A percentile compares a stretch with the other conserved stretches of the same genome.
phyloP scores from a whole-genome alignment of 31 red algal genomes.

The Porphyra umbilicalis region DNA sequence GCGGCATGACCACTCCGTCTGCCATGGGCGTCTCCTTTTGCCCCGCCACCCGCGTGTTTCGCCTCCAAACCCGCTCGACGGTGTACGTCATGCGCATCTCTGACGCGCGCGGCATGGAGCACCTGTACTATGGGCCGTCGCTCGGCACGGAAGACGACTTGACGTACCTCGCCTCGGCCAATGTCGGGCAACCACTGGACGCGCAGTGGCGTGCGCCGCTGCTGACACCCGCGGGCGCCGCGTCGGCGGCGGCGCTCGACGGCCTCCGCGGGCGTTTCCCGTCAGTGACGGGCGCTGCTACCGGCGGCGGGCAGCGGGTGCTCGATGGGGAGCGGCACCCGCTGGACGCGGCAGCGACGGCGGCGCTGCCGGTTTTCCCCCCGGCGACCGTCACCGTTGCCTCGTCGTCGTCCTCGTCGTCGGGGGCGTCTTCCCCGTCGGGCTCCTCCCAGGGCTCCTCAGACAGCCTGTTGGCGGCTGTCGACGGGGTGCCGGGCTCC shows the following conservation, averaged over 20 bases:
- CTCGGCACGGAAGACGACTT: conserved; percentile 21
- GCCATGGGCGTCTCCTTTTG: conserved; percentile 25
- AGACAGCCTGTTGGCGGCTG: background rate
- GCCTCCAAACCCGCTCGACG: conserved; percentile 1
- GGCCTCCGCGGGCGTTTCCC: background rate
- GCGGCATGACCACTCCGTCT: background rate
- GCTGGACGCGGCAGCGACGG: background rate
- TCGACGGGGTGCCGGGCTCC: background rate
- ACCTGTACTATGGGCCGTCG: conserved; percentile 24
- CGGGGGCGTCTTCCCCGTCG: background rate
- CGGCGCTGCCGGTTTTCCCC: background rate
- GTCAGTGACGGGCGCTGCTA: background rate
- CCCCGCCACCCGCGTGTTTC: conserved; percentile 18
- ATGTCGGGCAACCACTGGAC: conserved; percentile 19
- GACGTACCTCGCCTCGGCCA: conserved; percentile 21
- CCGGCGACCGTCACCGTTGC: background rate
- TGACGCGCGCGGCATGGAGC: conserved; percentile 19
- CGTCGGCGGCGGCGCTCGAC: background rate
- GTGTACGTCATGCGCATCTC: conserved; percentile 25
- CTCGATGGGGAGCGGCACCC: background rate
- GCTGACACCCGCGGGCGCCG: background rate
- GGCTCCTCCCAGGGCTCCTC: background rate
- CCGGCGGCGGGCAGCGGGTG: background rate
- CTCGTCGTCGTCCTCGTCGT: background rate
- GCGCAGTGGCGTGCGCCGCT: conserved; percentile 3